Evolutionary conservation across 805 yeast species (phyloP), one percentile per base, ranked within the genome.

Genomic region (Candida hungchunana): DNA sequence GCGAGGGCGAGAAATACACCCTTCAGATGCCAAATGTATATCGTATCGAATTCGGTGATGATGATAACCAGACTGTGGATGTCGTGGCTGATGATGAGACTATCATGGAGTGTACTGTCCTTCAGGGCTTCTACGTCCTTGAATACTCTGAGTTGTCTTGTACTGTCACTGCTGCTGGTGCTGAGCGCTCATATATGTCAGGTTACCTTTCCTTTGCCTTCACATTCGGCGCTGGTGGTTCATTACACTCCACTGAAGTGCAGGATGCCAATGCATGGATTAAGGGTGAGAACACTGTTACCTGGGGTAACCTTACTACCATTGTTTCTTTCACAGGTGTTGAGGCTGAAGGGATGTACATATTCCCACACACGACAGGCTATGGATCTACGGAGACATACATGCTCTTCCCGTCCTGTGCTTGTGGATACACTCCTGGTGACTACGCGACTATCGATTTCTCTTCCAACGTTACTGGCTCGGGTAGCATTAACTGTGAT

Each of bases 161-260:
- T 50, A 40, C 40, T 7, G 53, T 62, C 7, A 31, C 33, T 12
- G 21, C 22, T 8, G 30, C 36, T 4, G 42, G 37, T 9, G 55
- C 43, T 19, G 26, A 53, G 6, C 49, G 42, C 29, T 34, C 28
- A 4, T 35, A 55, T 1, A 24, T 60, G 11, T 26, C 43, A 3
- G 70, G 68, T 17, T 29, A 51, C 3, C 42, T 64, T 5, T 40
- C 55, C 3, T 51, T 58, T 18, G 47, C 56, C 7, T 46, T 61
- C 4, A 50, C 51, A 31, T 62, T 63, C 31, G 55, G 53, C 34
- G 55, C 42, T 39, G 70, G 69, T 44, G 67, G 61, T 22, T 53
- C 60, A 16, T 29, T 49, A 3, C 40, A 53, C 34, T 32, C 50
- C 14, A 51, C 43, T 31, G 67, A 62, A 31, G 30, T 64, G 29